Base-by-base conservation (phyloP, 2,329 filamentous ascomycete genomes). In the Clonostachys sp. region DNA sequence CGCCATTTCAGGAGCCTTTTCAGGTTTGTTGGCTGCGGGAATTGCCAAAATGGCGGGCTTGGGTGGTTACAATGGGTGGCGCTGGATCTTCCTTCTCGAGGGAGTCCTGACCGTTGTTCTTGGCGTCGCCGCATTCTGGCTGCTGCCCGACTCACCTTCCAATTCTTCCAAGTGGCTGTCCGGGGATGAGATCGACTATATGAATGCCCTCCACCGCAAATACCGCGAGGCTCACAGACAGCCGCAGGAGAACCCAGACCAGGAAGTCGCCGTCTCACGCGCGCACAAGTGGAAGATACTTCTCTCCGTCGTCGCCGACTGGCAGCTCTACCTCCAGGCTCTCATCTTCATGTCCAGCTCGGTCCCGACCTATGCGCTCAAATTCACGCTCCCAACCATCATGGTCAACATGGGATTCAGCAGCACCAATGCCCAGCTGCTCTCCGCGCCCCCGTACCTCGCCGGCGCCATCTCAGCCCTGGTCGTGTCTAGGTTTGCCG, bases 81-180 rank as follows among this genome's bases (percentile, higher is more conserved):
- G 56, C 7, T 59, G 56, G 56, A 58, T 58, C 41, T 59, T 59
- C 36, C 48, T 58, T 7, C 52, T 58, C 0, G 56, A 58, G 10
- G 57, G 56, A 3, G 47, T 59, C 5, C 50, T 53, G 3, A 55
- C 70, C 13, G 55, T 72, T 2, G 44, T 62, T 30, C 52, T 66
- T n/a, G 63, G 62, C 5, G 58, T 72, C 3, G 51, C 72, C 5
- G 72, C 75, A 12, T 81, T 69, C 45, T 63, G 81, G 48, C 53
- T 77, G 5, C 71, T 86, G 1, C 48, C 54, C 4, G 53, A 57
- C 12, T 56, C 55, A 0, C 53, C 55, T n/a, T 33, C 18, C 6
- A 20, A 9, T 2, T 44, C 42, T 8, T 16, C 13, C n/a, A 13
- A n/a, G 42, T 44, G 42, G 42, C 42, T 44, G 12, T 14, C 13